phyloP scores from a whole-genome alignment of 495 filamentous ascomycete species.

The Amorphotheca resinae region DNA sequence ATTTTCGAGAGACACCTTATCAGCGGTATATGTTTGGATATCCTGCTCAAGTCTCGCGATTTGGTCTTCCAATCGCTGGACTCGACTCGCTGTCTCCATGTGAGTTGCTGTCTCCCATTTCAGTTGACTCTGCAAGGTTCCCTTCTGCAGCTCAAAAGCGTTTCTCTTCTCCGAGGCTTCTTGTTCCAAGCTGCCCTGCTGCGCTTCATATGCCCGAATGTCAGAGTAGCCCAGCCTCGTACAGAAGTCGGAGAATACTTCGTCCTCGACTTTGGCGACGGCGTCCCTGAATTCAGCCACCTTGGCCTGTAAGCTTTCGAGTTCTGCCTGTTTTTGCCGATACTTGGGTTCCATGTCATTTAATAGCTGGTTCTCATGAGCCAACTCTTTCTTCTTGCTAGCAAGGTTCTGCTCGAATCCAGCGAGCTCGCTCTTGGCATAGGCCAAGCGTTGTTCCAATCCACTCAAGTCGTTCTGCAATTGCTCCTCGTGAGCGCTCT shows the following conservation, averaged over 20 bases:
- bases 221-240: constrained; percentile 72
- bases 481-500: constrained; percentile 62
- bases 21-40: constrained; percentile 53
- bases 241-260: constrained; percentile 81
- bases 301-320: constrained; percentile 51
- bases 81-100: constrained; percentile 34
- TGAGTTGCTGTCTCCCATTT: constrained; percentile 47
- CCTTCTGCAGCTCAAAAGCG: constrained; percentile 75
- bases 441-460: constrained; percentile 64
- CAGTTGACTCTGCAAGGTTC: constrained; percentile 63
- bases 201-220: constrained; percentile 85
- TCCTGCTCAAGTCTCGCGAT: constrained; percentile 50
- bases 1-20: constrained; percentile 63
- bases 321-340: constrained; percentile 50
- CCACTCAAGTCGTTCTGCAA: constrained; percentile 69
- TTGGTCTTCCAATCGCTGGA: constrained; percentile 52
- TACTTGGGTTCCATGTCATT: constrained; percentile 67
- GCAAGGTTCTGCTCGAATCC: constrained; percentile 75
- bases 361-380: constrained; percentile 57
- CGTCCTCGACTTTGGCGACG: constrained; percentile 78
- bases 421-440: constrained; percentile 61
- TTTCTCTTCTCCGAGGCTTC: constrained; percentile 77
- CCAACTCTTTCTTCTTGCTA: constrained; percentile 74
- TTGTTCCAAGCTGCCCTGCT: constrained; percentile 82
- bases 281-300: constrained; percentile 60